These are phyloP conservation scores for Puccinia hordei DNA, from an alignment of 1,284 basidiomycete genomes.

Conservation along the genomic window DNA sequence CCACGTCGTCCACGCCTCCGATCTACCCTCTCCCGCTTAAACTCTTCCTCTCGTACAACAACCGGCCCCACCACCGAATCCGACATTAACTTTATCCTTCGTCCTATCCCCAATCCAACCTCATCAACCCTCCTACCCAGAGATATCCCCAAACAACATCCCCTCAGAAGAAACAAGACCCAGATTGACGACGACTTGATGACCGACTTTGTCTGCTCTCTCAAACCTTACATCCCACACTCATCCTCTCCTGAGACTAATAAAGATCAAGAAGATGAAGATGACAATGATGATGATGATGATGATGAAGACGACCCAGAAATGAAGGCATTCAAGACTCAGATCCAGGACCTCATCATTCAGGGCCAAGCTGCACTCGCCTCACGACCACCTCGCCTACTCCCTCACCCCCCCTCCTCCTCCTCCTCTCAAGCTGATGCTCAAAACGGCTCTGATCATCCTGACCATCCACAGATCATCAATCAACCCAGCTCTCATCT, in stretches of 20 bases:
- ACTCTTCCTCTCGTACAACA: not conserved
- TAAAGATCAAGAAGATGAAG: not conserved
- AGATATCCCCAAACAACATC: too few relatives aligned
- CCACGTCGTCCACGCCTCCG: not conserved
- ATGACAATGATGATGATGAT: not conserved
- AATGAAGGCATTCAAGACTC: constrained; percentile 25
- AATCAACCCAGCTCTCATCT: too few relatives aligned
- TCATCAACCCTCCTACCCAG: too few relatives aligned
- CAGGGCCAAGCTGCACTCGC: constrained; percentile 37
- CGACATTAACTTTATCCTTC: constrained; percentile 17
- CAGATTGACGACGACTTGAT: constrained; percentile 26
- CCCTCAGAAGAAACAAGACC: not conserved
- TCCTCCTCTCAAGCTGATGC: too few relatives aligned
- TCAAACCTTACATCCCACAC: constrained; percentile 25
- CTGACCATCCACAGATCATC: too few relatives aligned
- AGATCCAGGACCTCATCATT: constrained; percentile 34
- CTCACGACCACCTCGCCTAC: not conserved
- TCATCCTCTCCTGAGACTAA: not conserved
- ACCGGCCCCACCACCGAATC: too few relatives aligned
- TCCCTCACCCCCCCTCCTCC: not conserved
- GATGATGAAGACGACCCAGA: constrained; percentile 16
- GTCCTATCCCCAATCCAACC: too few relatives aligned
- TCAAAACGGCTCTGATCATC: too few relatives aligned
- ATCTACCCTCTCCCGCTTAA: not conserved
- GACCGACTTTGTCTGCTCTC: constrained; percentile 34